phyloP scores from a whole-genome alignment of 768 basidiomycete genomes.

The Gloeopeniophorella convolvens region DNA sequence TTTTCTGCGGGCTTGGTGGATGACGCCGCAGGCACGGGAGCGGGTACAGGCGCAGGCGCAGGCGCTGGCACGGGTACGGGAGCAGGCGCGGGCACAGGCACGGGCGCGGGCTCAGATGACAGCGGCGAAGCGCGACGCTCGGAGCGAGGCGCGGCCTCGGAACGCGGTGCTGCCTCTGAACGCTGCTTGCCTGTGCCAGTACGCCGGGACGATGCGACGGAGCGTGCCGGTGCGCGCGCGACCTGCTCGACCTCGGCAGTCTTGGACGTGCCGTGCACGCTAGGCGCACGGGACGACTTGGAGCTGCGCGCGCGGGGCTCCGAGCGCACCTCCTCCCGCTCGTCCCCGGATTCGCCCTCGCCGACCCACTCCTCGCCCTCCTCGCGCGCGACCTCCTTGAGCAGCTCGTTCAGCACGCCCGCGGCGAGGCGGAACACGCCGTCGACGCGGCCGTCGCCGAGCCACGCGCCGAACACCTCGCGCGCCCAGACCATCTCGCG shows the following conservation, averaged over 20 bases:
- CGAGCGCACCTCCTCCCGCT: background rate
- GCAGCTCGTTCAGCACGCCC: conserved; percentile 9
- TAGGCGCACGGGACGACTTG: conserved; percentile 2
- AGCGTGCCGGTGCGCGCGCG: background rate
- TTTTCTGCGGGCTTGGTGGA: background rate
- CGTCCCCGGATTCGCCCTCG: conserved; percentile 1
- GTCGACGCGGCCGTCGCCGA: conserved; percentile 17
- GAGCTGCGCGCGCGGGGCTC: background rate
- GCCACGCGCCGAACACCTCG: conserved; percentile 18
- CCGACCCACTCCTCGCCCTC: conserved; percentile 17
- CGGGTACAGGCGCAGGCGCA: background rate
- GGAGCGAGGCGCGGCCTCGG: too few species aligned
- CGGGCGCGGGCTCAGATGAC: background rate
- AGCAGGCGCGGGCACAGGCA: background rate
- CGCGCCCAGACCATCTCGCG: conserved; percentile 19
- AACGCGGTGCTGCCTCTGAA: background rate
- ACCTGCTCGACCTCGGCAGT: conserved; percentile 3
- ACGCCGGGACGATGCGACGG: conserved; percentile 6
- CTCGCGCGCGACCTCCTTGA: conserved; percentile 17
- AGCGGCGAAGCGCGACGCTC: too few species aligned
- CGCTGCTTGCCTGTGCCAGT: background rate
- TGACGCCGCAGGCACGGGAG: too few species aligned
- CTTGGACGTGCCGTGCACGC: conserved; percentile 2
- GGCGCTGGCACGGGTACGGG: background rate
- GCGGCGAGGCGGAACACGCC: conserved; percentile 19